A percentile compares a stretch with the other conserved stretches of the same genome.
Evolutionary conservation across 108 stramenopile species (phyloP).

Genomic region (Skeletonema tropicum): DNA sequence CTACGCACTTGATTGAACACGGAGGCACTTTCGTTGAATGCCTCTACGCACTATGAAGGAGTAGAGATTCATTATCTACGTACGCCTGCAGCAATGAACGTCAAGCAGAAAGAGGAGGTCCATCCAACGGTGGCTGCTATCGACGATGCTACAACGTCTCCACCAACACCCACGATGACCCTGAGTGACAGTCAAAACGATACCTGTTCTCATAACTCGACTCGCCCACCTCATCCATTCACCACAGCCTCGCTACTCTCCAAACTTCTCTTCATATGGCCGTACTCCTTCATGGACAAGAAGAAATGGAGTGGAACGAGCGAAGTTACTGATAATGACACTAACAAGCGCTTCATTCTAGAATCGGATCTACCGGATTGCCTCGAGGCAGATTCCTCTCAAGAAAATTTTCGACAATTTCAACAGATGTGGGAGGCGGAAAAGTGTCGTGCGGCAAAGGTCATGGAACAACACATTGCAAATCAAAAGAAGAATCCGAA

Average conservation of each 20-base stretch:
- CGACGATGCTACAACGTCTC: too few relatives aligned
- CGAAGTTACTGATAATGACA: neutral
- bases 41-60: too few relatives aligned
- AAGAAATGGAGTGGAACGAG: neutral
- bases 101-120: too few relatives aligned
- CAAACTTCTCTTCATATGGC: slow-evolving; percentile 24
- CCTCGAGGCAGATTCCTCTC: slow-evolving; percentile 30
- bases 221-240: slow-evolving; percentile 14
- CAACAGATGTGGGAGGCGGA: slow-evolving; percentile 44
- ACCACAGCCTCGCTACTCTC: slow-evolving; percentile 2
- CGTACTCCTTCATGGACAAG: slow-evolving; percentile 15
- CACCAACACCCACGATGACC: neutral
- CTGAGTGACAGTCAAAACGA: neutral
- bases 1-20: too few relatives aligned
- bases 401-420: slow-evolving; percentile 28
- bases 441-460: slow-evolving; percentile 31
- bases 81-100: too few relatives aligned
- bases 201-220: too few relatives aligned
- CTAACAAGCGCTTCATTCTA: neutral
- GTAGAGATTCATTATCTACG: too few relatives aligned
- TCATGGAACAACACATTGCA: slow-evolving; percentile 7
- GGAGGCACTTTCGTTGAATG: too few relatives aligned
- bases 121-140: too few relatives aligned
- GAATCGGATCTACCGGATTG: slow-evolving; percentile 47
- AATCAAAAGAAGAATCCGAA: neutral